These are phyloP conservation scores for Agaricus subrufescens DNA, from an alignment of 768 basidiomycete species.

Conservation along the genomic window DNA sequence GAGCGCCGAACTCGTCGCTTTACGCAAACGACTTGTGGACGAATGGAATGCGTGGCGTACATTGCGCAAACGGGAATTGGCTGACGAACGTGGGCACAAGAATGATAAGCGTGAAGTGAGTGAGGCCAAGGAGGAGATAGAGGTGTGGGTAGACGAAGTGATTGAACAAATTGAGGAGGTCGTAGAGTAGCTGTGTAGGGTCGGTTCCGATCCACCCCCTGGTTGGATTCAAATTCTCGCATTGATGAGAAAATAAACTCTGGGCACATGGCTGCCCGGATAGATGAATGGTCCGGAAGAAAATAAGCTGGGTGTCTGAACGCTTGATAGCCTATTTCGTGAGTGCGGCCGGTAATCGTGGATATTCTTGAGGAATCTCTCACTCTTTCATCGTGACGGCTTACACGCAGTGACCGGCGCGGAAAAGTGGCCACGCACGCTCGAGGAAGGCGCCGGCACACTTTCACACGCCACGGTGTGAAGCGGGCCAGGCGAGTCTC, in stretches of 20 bases:
- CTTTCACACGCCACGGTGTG: constrained; percentile 16
- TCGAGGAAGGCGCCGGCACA: no score
- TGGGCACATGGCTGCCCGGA: constrained; percentile 11
- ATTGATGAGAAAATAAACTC: constrained; percentile 10
- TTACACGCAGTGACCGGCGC: constrained; percentile 6
- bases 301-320: constrained; percentile 11
- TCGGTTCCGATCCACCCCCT: constrained; percentile 8
- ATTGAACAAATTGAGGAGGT: constrained; percentile 89
- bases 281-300: constrained; percentile 17
- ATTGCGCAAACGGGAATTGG: constrained; percentile 61
- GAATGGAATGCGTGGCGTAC: constrained; percentile 99
- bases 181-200: constrained; percentile 34
- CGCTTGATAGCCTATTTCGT: not conserved
- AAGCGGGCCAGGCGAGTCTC: constrained; percentile 2
- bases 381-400: constrained; percentile 5
- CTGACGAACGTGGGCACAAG: constrained; percentile 43
- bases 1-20: constrained; percentile 88
- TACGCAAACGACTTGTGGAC: constrained; percentile 86
- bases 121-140: constrained; percentile 80
- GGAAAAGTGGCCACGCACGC: constrained; percentile 5
- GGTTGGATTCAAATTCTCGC: constrained; percentile 7
- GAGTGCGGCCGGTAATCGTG: constrained; percentile 11
- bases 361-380: constrained; percentile 7
- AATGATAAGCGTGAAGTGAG: constrained; percentile 26
- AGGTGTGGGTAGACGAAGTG: constrained; percentile 92